phyloP scores from a whole-genome alignment of 1,139 yeast species.

The Pichia cactophila region DNA sequence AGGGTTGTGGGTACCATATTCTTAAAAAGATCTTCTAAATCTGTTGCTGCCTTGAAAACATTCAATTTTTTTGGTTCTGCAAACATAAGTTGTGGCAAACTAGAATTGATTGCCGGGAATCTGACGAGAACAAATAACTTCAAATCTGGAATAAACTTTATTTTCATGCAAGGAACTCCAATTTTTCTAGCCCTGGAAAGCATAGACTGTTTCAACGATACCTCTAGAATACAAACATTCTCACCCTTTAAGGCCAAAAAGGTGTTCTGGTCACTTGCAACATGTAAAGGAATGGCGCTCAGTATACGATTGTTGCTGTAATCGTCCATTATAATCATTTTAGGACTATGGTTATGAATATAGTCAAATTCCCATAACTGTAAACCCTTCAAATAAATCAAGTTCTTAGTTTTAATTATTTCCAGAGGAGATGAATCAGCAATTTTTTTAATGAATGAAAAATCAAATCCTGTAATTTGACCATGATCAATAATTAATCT shows the following conservation, averaged over 20 bases:
- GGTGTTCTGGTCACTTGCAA: background rate
- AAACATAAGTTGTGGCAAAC: slow-evolving; percentile 13
- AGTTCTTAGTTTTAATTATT: background rate
- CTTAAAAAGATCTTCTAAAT: slow-evolving; percentile 25
- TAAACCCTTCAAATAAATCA: slow-evolving; percentile 29
- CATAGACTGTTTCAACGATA: background rate
- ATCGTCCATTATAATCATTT: slow-evolving; percentile 36
- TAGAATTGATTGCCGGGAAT: background rate
- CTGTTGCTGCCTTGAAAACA: slow-evolving; percentile 12
- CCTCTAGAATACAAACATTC: background rate
- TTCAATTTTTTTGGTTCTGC: slow-evolving; percentile 22
- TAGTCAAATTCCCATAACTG: slow-evolving; percentile 38
- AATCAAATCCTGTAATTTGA: background rate
- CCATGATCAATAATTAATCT: background rate
- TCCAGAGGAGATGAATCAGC: background rate
- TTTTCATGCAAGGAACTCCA: slow-evolving; percentile 6
- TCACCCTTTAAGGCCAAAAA: background rate
- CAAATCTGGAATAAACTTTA: background rate
- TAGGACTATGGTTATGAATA: slow-evolving; percentile 32
- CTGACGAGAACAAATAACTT: slow-evolving; percentile 2
- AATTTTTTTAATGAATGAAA: background rate
- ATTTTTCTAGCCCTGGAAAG: background rate
- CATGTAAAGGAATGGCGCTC: background rate
- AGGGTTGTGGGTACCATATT: slow-evolving; percentile 31
- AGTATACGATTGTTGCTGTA: background rate